phyloP scores from a whole-genome alignment of 768 basidiomycete species.

The Dentipellis sp. region DNA sequence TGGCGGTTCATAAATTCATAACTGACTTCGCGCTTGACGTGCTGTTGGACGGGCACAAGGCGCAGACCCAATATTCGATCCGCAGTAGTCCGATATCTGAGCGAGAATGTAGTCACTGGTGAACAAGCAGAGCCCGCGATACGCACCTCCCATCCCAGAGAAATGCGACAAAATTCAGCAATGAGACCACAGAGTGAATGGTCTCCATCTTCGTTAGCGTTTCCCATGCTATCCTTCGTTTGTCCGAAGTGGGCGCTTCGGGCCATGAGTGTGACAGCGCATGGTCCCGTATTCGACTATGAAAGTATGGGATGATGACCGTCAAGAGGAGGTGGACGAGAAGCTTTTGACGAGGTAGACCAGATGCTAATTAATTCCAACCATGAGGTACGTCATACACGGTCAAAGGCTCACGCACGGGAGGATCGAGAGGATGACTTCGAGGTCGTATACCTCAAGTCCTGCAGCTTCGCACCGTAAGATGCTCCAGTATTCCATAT shows the following conservation, averaged over 20 bases:
- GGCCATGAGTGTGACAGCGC: constrained; percentile 87
- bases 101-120: background rate
- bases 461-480: constrained; percentile 80
- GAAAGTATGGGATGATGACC: constrained; percentile 69
- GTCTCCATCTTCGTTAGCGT: constrained; percentile 60
- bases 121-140: background rate
- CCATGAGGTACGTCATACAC: background rate
- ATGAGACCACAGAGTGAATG: constrained; percentile 45
- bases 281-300: constrained; percentile 60
- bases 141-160: constrained; percentile 79
- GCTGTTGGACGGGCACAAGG: constrained; percentile 60
- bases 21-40: constrained; percentile 76
- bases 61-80: constrained; percentile 72
- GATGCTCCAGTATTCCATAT: constrained; percentile 74
- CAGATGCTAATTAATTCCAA: constrained; percentile 37
- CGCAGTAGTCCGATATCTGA: constrained; percentile 76
- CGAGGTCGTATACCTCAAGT: constrained; percentile 47
- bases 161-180: constrained; percentile 77
- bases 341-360: constrained; percentile 52
- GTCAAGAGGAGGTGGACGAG: constrained; percentile 65
- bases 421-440: background rate
- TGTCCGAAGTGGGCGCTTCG: constrained; percentile 76
- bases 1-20: constrained; percentile 99
- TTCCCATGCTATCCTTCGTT: constrained; percentile 66
- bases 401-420: constrained; percentile 11